A percentile compares a stretch with the other conserved stretches of the same genome.
Conservation (phyloP, 1,139 yeast species). For the Wickerhamomyces sp. region DNA sequence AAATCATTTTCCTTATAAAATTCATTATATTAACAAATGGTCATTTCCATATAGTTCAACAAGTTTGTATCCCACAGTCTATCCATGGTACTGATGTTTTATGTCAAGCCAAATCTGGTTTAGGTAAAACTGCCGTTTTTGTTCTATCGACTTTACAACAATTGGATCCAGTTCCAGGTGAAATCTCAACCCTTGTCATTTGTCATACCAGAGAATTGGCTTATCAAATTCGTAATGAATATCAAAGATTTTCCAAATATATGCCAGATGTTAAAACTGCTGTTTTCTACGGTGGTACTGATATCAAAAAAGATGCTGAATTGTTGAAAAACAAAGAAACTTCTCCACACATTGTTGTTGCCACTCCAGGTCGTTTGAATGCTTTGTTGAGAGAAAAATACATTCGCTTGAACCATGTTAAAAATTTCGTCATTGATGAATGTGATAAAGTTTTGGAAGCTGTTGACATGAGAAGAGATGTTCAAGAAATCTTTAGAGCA, state of each 20-base stretch:
- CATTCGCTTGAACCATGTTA: conserved; percentile 81
- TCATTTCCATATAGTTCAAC: conserved; percentile 60
- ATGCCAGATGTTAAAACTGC: conserved; percentile 97
- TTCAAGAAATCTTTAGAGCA: conserved; percentile 94
- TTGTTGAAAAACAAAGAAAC: conserved; percentile 88
- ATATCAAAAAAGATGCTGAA: conserved; percentile 82
- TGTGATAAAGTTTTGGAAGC: conserved; percentile 96
- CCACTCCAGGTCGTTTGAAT: conserved; percentile 96
- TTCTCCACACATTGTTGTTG: conserved; percentile 94
- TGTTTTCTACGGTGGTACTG: conserved; percentile 95
- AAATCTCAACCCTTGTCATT: conserved; percentile 86
- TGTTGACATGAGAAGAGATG: conserved; percentile 95
- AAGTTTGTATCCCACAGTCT: conserved; percentile 97
- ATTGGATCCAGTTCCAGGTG: conserved; percentile 96
- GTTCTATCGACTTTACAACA: conserved; percentile 95
- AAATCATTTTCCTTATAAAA: not conserved
- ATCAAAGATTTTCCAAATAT: conserved; percentile 95
- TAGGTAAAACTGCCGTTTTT: conserved; percentile 98
- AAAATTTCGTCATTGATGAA: conserved; percentile 95
- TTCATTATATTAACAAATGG: not conserved
- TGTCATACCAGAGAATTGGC: conserved; percentile 99
- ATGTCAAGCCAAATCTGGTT: conserved; percentile 99
- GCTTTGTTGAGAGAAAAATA: conserved; percentile 91
- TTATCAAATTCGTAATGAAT: conserved; percentile 96
- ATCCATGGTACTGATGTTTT: conserved; percentile 96